Conservation (phyloP, 176 grass and related monocot species). For the Pontederia paniculata region DNA sequence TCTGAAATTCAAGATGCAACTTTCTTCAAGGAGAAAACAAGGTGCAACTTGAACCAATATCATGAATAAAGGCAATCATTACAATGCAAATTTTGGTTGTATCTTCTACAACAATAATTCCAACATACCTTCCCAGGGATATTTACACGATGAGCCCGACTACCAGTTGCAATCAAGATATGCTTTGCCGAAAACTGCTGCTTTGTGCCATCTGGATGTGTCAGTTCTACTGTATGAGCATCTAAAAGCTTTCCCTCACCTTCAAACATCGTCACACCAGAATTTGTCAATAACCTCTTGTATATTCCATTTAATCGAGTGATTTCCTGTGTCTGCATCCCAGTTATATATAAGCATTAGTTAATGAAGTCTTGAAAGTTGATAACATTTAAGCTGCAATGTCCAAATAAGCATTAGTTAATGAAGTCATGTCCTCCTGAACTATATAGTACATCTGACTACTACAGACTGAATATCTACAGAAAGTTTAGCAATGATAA, state of each 20-base stretch:
- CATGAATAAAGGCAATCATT: neutral
- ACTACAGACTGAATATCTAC: no score
- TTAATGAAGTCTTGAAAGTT: no score
- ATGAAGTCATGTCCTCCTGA: no score
- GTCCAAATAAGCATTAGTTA: no score
- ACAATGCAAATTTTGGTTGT: neutral
- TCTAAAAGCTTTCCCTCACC: slow-evolving; percentile 67
- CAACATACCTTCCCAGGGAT: slow-evolving; percentile 83
- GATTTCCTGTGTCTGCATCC: slow-evolving; percentile 69
- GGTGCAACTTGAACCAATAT: no score
- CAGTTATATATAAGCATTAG: neutral
- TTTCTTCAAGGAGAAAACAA: no score
- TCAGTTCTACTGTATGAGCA: slow-evolving; percentile 65
- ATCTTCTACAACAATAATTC: neutral
- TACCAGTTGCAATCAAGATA: slow-evolving; percentile 80
- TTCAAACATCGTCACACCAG: slow-evolving; percentile 81
- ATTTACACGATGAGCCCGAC: slow-evolving; percentile 48
- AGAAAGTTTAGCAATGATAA: no score
- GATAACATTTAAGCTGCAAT: no score
- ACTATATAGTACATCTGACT: no score
- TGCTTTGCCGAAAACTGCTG: slow-evolving; percentile 53
- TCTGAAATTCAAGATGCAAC: no score
- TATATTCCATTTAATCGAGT: slow-evolving; percentile 68
- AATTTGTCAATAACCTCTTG: slow-evolving; percentile 50
- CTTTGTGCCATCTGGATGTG: slow-evolving; percentile 47